Base-by-base conservation (phyloP, 306 rosid genomes). In the Macrotyloma uniflorum region DNA sequence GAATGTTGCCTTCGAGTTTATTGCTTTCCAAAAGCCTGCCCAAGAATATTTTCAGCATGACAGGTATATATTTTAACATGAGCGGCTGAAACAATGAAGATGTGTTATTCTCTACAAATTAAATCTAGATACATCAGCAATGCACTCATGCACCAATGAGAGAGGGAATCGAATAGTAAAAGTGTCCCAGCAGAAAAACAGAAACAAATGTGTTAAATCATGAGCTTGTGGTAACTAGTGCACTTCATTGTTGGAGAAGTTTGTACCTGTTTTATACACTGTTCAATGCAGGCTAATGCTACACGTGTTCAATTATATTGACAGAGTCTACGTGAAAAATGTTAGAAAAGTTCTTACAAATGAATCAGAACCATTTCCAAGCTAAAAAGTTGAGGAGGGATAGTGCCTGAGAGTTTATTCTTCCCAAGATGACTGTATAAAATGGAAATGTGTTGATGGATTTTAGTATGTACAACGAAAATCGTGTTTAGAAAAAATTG, bases 341-440 rank as follows among this genome's bases (percentile, higher is more conserved):
- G n/a, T 68, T 19, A 57, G 57, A 66, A 72, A 24, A 16, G 36
- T 53, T 61, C 93, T 89, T 87, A 89, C 93, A 87, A 49, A 79
- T 89, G 93, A 69, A 87, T 23, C 43, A 87, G 85, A 1, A 0
- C 13, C 93, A 87, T 85, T 14, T 83, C 66, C 14, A 81, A 8
- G 77, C 79, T 82, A 66, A 87, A 89, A n/a, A 87, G 88, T 58
- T 54, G 1, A 0, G 68, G 65, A 47, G 89, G 90, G 82, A 89
- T 87, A 19, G 0, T 1, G 33, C 88, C 93, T 12, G 82, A 53
- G 57, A 89, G 79, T 20, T 35, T 66, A 51, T 89, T 89, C 67
- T 79, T 85, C 77, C 88, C 88, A 72, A 89, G 68, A 82, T 89
- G 93, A 82, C 91, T 89, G 87, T 32, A 68, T 22, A 72, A 19